These are phyloP conservation scores for Tirmania nivea DNA, from an alignment of 495 filamentous ascomycete species.

Conservation along the genomic window DNA sequence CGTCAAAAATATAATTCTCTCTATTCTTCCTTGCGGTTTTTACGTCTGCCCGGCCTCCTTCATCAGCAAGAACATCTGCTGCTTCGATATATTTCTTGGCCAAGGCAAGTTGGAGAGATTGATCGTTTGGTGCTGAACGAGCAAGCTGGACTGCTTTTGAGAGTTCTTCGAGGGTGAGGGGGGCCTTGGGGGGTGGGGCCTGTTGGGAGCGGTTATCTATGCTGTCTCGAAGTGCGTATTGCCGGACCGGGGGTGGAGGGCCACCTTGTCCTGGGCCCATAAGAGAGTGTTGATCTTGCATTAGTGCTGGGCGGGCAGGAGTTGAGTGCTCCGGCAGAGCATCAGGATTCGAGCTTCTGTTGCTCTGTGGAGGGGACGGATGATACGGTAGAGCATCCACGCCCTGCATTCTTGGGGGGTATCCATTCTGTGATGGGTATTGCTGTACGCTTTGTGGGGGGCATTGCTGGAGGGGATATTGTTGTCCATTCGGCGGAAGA, in stretches of 20 bases:
- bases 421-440: neutral
- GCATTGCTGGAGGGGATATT: neutral
- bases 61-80: constrained; percentile 47
- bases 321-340: constrained; percentile 55
- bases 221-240: constrained; percentile 10
- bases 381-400: constrained; percentile 4
- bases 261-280: neutral
- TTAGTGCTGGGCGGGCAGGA: constrained; percentile 56
- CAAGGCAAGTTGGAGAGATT: constrained; percentile 43
- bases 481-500: neutral
- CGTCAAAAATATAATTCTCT: constrained; percentile 67
- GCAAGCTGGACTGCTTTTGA: constrained; percentile 46
- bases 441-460: neutral
- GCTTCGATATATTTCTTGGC: constrained; percentile 81
- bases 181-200: constrained; percentile 14
- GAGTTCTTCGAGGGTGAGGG: constrained; percentile 60
- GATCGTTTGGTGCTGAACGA: constrained; percentile 47
- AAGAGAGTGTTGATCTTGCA: constrained; percentile 19
- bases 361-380: constrained; percentile 14
- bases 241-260: constrained; percentile 17
- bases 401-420: neutral
- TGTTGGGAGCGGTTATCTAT: neutral
- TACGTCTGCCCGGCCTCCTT: constrained; percentile 46
- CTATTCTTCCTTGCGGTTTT: constrained; percentile 52
- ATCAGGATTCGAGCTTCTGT: constrained; percentile 28